These are phyloP conservation scores for Hortaea sp. DNA, from an alignment of 2,329 filamentous ascomycete genomes.

Conservation along the genomic window DNA sequence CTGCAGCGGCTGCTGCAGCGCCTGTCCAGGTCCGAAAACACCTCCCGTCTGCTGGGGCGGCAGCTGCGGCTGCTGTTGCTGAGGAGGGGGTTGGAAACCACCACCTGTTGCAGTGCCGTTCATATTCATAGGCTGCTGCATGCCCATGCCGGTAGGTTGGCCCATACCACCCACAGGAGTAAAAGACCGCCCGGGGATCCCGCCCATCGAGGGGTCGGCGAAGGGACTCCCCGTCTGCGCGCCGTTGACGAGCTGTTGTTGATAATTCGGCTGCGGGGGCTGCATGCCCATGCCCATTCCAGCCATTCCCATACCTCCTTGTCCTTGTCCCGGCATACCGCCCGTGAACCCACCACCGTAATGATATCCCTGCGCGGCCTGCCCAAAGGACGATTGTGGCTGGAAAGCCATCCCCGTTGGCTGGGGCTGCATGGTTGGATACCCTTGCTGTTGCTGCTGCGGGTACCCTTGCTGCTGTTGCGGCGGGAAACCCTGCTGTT, in stretches of 20 bases:
- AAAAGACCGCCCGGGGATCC: too few species aligned
- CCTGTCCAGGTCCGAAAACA: constrained; percentile 23
- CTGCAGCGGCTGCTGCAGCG: constrained; percentile 49
- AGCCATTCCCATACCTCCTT: constrained; percentile 1
- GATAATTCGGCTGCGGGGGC: background rate
- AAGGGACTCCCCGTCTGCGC: constrained; percentile 41
- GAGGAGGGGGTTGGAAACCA: constrained; percentile 11
- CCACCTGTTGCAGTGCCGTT: too few species aligned
- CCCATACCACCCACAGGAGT: too few species aligned
- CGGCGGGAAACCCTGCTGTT: constrained; percentile 14
- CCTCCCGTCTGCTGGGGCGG: constrained; percentile 45
- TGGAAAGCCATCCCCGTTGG: constrained; percentile 47
- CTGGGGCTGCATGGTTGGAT: constrained; percentile 37
- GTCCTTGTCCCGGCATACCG: constrained; percentile 5
- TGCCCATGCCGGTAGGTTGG: too few species aligned
- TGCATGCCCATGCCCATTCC: constrained; percentile 23
- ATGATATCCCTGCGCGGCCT: constrained; percentile 3
- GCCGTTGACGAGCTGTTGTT: constrained; percentile 41
- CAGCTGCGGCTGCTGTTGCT: constrained; percentile 43
- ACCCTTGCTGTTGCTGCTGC: constrained; percentile 22
- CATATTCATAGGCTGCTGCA: too few species aligned
- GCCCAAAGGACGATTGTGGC: constrained; percentile 7
- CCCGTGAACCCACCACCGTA: background rate
- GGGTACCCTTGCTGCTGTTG: constrained; percentile 18
- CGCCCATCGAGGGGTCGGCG: constrained; percentile 36